Base-by-base conservation (phyloP, 1,284 basidiomycete genomes). In the Mycena sp. region DNA sequence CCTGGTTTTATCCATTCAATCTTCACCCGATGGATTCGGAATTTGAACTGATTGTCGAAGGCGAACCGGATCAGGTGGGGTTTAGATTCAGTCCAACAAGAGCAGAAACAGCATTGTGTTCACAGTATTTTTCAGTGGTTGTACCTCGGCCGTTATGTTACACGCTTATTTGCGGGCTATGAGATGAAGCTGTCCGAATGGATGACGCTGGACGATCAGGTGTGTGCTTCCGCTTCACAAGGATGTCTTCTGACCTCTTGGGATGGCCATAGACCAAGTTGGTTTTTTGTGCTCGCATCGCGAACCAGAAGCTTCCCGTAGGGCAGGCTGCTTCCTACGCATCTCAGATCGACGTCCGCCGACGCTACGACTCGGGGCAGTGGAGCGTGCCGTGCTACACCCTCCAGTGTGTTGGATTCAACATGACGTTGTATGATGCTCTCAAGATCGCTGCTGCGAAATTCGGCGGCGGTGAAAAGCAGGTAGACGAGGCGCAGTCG, bases 151-250 rank as follows among this genome's bases (percentile, higher is more conserved):
- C 48, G 65, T 16, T 75, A 74, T 58, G 25, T 61, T 11, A 71
- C 58, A n/a, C 59, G 59, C 3, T 32, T 51, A 10, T 48, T 75
- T n/a, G 37, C 58, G 1, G 70, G 66, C 5, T 58, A 43, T 21
- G 73, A 74, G 23, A 75, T 76, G 74, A 62, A 58, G 21, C 43
- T 76, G 7, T 71, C 74, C 6, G 74, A 75, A 60, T 76, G 74
- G 74, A 61, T 72, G 61, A 55, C 35, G 6, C 65, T 76, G 7
- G 70, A 75, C 40, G 73, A 74, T 23, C 50, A 67, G 54, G 74
- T 73, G 26, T 2, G 67, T 52, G 21, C 28, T 26, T 23, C 25
- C 32, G 0, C 32, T 25, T 25, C 17, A 10, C 41, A 11, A 21
- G 11, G 11, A 14, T 10, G 5, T 17, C 7, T 12, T 16, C 16